Evolutionary conservation across 169 alveolate species (phyloP), one percentile per base, ranked within the genome.

Genomic region (Cyclospora cayetanensis): DNA sequence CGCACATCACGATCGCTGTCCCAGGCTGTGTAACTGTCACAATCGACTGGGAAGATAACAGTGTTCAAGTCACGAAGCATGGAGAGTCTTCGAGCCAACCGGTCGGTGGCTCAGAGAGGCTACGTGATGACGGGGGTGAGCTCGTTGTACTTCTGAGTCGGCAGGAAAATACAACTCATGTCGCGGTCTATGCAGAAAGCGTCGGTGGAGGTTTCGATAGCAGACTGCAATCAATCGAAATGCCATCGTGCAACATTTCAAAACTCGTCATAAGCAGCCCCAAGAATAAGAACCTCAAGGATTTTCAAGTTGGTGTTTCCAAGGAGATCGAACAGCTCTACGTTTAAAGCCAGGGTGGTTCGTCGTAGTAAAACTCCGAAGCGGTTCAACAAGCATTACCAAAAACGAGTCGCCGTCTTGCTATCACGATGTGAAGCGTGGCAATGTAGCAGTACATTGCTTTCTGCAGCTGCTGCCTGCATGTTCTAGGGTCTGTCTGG

Each of bases 101-200:
- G 43, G 43, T 74, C 25, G 29, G 0, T 0, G 63, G 29, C 39
- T 11, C 4, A 1, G 85, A 74, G 4, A 29, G 1, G 9, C 85
- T 74, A 27, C 63, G 34, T 1, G 39, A 20, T 1, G 29, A 41
- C 18, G 85, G 85, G 3, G 85, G 85, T 25, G 35, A 74, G 41
- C 63, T 74, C 41, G 85, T 74, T 31, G 63, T 74, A 29, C 63
- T 41, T 11, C 12, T 74, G 15, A 41, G 66, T 52, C 22, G 3
- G 41, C 43, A 25, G n/a, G 85, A 63, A 12, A 63, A 41, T 15
- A 39, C 39, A 25, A 27, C 29, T 52, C 85, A 74, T 63, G 27
- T 74, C 85, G 27, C 43, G 31, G 63, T 74, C 60, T 41, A 74
- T 12, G 85, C 35, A 25, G 85, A 74, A 52, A 41, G 27, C 85